Base-by-base conservation (phyloP, 2,329 filamentous ascomycete species). In the Aspergillus brunneoviolaceus region DNA sequence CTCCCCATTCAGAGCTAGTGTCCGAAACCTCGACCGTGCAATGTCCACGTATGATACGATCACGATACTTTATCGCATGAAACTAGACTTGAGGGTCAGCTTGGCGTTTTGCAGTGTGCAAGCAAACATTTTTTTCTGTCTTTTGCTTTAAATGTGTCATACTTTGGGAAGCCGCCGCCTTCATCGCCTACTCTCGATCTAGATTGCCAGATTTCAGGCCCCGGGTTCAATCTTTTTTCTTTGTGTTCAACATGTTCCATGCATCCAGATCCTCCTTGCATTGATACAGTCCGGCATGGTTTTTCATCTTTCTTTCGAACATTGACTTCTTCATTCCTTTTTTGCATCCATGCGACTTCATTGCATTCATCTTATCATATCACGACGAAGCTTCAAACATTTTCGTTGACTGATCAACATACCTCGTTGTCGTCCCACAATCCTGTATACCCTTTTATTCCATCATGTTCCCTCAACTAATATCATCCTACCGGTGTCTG, bases 21-120 rank as follows among this genome's bases (percentile, higher is more conserved):
- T 65, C 62, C 55, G 51, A 61, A 66, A 65, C 52, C 64, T 68
- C 67, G 65, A 67, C 68, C 68, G 70, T 66, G 63, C 68, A 69
- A 45, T 63, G 65, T 68, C 69, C 60, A 71, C 71, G 72, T 72
- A 77, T 72, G 75, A 76, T 70, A 76, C 70, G 73, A 77, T 77
- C 73, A 79, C 71, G 76, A 79, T 76, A 48, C 76, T 73, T 72
- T 73, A 69, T 70, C 74, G 74, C 75, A 76, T 77, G 70, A 74
- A 45, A 69, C 71, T 76, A 76, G 73, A 74, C 67, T 72, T 70
- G 65, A 70, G 71, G 72, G 70, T 71, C 70, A 68, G 67, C 70
- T 69, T 69, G 75, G 74, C 75, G 74, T 77, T 76, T 45, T 72
- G 71, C 67, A 69, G 59, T 72, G 68, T 70, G 68, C 70, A 70